Conservation (phyloP, 2,329 filamentous ascomycete genomes). For the Botrytis medusae region DNA sequence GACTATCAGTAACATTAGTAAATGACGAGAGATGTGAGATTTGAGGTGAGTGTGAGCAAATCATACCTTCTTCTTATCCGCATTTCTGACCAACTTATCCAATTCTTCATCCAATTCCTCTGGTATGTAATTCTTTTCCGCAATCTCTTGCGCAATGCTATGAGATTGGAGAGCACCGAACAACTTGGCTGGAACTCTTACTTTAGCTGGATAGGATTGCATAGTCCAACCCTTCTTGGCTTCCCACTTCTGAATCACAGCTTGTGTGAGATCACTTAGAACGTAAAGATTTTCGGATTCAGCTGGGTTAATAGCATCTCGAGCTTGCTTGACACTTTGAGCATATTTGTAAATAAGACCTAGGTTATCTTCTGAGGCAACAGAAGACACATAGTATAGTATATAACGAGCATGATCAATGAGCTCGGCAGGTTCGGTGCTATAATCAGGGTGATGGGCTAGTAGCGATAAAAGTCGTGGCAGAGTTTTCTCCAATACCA, state of each 20-base stretch:
- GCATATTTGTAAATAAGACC: slow-evolving; percentile 88
- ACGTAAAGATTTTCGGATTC: slow-evolving; percentile 78
- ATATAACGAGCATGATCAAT: slow-evolving; percentile 86
- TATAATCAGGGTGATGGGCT: slow-evolving; percentile 92
- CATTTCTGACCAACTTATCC: slow-evolving; percentile 63
- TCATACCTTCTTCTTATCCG: slow-evolving; percentile 59
- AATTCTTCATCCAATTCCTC: slow-evolving; percentile 69
- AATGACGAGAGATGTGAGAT: not conserved
- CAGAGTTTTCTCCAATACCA: slow-evolving; percentile 76
- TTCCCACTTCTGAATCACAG: slow-evolving; percentile 80
- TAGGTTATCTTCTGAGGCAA: slow-evolving; percentile 84
- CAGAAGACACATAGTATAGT: slow-evolving; percentile 79
- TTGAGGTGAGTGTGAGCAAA: slow-evolving; percentile 25
- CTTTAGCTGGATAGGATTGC: slow-evolving; percentile 77
- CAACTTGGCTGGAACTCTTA: slow-evolving; percentile 75
- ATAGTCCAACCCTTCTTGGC: slow-evolving; percentile 84
- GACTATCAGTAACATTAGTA: slow-evolving; percentile 26
- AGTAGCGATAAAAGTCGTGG: slow-evolving; percentile 82
- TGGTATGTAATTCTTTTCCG: slow-evolving; percentile 80
- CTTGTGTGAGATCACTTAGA: slow-evolving; percentile 82
- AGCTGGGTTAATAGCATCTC: slow-evolving; percentile 70
- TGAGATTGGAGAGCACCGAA: slow-evolving; percentile 76
- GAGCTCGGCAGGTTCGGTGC: slow-evolving; percentile 63
- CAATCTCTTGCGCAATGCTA: slow-evolving; percentile 77
- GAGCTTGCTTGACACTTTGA: slow-evolving; percentile 87